Base-by-base conservation (phyloP, 805 yeast species). In the Wickerhamiella kurtzmanii region DNA sequence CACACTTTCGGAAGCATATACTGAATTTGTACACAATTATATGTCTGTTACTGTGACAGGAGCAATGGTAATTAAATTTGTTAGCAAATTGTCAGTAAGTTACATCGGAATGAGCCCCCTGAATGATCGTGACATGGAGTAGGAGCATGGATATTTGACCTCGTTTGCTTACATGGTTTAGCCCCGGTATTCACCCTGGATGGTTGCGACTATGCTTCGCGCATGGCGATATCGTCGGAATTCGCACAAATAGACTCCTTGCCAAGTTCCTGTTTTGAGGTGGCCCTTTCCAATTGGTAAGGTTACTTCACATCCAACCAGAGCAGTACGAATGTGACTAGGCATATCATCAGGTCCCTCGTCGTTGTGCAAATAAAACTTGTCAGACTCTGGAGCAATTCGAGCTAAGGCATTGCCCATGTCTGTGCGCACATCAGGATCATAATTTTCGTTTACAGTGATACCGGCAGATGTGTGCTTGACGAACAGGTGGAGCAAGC, bases 281-380 rank as follows among this genome's bases (percentile, higher is more conserved):
- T 68, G 60, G 1, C 94, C 94, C 55, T 82, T 74, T 19, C 70
- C 60, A 43, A 83, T 82, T 1, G 94, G 94, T 39, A 83, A 75
- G 2, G 75, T 68, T 22, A 83, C 64, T 2, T 76, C 69, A 5
- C 76, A 80, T 17, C 94, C 92, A 8, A 80, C 71, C 43, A 75
- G 44, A 1, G 59, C 48, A 17, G 82, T 70, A 58, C 82, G 79
- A 44, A 79, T 77, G 61, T 83, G 94, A 0, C 88, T 82, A 1
- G 89, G 84, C 87, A 82, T 80, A 60, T 83, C 94, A 59, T 84
- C 94, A 2, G 82, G 58, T 16, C 71, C 94, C 62, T 83, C 94
- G 46, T 80, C 89, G 13, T 72, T 75, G 60, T 79, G 88, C 41
- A 71, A 56, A 54, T 79, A 80, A 11, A 25, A 11, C 41, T 59